Evolutionary conservation across 2,329 filamentous ascomycete genomes (phyloP), one percentile per base, ranked within the genome.

Genomic region (Verticillium dahliae): DNA sequence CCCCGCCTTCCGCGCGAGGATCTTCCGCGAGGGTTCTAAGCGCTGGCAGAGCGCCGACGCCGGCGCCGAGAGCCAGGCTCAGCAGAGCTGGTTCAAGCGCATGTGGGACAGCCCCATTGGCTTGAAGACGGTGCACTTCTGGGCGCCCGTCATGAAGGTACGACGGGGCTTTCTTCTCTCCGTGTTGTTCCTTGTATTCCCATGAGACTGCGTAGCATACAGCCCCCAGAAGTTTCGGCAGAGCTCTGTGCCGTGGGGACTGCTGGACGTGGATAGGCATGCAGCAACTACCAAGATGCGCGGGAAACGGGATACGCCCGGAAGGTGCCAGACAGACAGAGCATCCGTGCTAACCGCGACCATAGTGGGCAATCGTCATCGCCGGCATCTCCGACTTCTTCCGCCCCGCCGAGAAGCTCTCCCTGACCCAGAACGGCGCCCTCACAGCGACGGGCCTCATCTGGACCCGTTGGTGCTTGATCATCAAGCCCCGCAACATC

Each of bases 391-490:
- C 91, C 69, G 95, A 99, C 81, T 90, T 99, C 75, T 84, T 88
- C 65, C 92, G 95, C 69, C 95, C 95, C 37, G 92, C 90, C 65
- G 91, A 96, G 76, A 92, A 92, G 76, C 91, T 99, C 68, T 97
- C 93, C 50, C 81, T 97, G 65, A 95, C 91, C 35, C 93, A 97
- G 79, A 99, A 98, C 80, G 82, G 82, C 58, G 94, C 95, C 63
- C 85, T 99, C 69, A 95, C 91, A 73, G 88, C 88, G 69, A 99
- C 95, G 10, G 95, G 95, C 68, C 78, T 90, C 67, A 99, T 99
- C 84, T 99, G 95, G 95, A 99, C 95, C 56, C 87, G 95, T 68
- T 99, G 95, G 95, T 99, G 95, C 83, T 84, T 98, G 74, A 90
- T 99, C 76, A 99, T 99, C 79, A 92, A 88, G 77, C 95, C 95